A percentile compares a stretch with the other conserved stretches of the same genome.
Evolutionary conservation across 257 asterid species (phyloP).

Genomic region (Anisodus acutangulus): DNA sequence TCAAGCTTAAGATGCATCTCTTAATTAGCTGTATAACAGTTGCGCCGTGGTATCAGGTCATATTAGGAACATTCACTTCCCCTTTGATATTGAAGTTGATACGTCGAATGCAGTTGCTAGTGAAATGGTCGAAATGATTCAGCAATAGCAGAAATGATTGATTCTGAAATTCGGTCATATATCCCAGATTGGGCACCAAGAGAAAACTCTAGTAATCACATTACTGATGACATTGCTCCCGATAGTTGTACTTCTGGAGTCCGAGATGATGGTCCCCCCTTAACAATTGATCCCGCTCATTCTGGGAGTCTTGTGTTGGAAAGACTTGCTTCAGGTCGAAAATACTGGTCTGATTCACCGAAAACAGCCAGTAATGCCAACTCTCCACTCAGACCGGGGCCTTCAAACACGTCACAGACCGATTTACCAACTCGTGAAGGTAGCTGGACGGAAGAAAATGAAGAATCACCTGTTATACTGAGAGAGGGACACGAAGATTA

Average conservation of each 20-base stretch:
- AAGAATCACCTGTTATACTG: slow-evolving; percentile 47
- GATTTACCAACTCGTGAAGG: slow-evolving; percentile 58
- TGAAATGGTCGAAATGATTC: slow-evolving; percentile 97
- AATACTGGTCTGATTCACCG: slow-evolving; percentile 86
- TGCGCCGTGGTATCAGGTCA: slow-evolving; percentile 51
- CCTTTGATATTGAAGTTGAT: slow-evolving; percentile 69
- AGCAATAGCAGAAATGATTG: slow-evolving; percentile 83
- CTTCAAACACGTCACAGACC: slow-evolving; percentile 47
- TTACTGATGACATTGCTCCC: slow-evolving; percentile 40
- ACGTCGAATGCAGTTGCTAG: slow-evolving; percentile 94
- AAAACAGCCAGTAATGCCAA: slow-evolving; percentile 51
- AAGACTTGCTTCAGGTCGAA: slow-evolving; percentile 83
- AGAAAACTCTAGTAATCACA: slow-evolving; percentile 43
- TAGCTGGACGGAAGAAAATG: slow-evolving; percentile 68
- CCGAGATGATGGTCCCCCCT: slow-evolving; percentile 49
- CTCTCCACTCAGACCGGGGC: slow-evolving; percentile 64
- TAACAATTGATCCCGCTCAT: slow-evolving; percentile 46
- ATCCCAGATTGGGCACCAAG: slow-evolving; percentile 80
- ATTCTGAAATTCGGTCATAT: slow-evolving; percentile 73
- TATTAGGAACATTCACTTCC: slow-evolving; percentile 45
- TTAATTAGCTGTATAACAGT: slow-evolving; percentile 19
- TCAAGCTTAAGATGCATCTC: slow-evolving; percentile 14
- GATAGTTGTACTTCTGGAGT: slow-evolving; percentile 46
- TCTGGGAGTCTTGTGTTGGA: slow-evolving; percentile 62
- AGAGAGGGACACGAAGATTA: slow-evolving; percentile 40